Conservation (phyloP, 140 eudicot genomes). For the Artemisia princeps region DNA sequence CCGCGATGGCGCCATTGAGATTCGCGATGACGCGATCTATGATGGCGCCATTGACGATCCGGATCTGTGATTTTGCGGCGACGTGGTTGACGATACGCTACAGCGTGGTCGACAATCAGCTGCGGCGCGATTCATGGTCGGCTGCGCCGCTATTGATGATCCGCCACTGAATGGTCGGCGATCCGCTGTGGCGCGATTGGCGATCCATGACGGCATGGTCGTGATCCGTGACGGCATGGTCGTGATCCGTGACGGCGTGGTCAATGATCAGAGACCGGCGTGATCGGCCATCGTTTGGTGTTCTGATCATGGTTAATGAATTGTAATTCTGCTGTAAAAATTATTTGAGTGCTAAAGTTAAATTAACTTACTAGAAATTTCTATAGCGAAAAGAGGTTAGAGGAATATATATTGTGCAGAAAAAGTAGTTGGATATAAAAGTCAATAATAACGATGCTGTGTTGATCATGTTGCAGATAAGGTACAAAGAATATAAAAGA, state of each 20-base stretch:
- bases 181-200: background rate
- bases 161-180: background rate
- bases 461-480: slow-evolving; percentile 20
- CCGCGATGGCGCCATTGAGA: background rate
- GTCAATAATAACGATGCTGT: background rate
- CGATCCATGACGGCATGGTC: background rate
- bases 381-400: background rate
- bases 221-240: background rate
- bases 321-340: background rate
- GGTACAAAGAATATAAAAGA: slow-evolving; percentile 1
- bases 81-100: background rate
- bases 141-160: background rate
- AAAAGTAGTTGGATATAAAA: no score
- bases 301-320: slow-evolving; percentile 6
- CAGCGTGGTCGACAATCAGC: background rate
- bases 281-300: background rate
- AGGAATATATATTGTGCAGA: background rate
- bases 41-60: background rate
- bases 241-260: background rate
- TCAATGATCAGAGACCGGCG: background rate
- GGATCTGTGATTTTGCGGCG: background rate
- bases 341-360: background rate
- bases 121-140: background rate
- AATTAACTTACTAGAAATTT: background rate
- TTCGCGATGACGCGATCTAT: background rate